Percentiles rank a stretch among this genome's conserved stretches.
Conservation (phyloP, 441 rosid genomes). For the Erodium texanum region DNA sequence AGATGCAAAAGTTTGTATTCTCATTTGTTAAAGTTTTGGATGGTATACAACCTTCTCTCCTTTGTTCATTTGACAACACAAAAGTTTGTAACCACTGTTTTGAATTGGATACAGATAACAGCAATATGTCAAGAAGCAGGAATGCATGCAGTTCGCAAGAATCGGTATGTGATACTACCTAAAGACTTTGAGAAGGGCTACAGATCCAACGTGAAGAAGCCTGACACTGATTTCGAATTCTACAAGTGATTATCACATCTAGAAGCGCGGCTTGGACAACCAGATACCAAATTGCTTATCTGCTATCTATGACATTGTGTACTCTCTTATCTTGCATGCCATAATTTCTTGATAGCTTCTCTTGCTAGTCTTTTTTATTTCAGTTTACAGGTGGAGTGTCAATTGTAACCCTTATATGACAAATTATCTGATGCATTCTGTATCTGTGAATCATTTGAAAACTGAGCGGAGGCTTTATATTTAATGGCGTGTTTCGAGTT, state of each 20-base stretch:
- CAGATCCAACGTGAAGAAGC: slow-evolving; percentile 87
- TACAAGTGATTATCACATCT: slow-evolving; percentile 42
- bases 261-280: background rate
- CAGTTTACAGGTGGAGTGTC: background rate
- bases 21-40: too few species aligned
- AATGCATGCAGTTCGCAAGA: slow-evolving; percentile 91
- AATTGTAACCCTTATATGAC: too few species aligned
- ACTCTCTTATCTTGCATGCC: background rate
- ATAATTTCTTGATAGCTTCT: background rate
- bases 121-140: slow-evolving; percentile 99
- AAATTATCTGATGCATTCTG: too few species aligned
- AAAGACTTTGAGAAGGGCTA: slow-evolving; percentile 96
- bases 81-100: background rate
- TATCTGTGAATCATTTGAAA: too few species aligned
- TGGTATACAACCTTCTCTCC: too few species aligned
- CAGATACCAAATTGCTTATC: background rate
- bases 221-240: slow-evolving; percentile 88
- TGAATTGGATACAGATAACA: slow-evolving; percentile 42
- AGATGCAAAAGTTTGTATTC: too few species aligned
- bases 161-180: slow-evolving; percentile 82
- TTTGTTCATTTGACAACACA: background rate
- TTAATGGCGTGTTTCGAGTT: too few species aligned
- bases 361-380: background rate
- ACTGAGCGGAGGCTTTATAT: too few species aligned
- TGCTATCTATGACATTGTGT: background rate